Conservation (phyloP, 345 rosid genomes). For the Mercurialis annua region DNA sequence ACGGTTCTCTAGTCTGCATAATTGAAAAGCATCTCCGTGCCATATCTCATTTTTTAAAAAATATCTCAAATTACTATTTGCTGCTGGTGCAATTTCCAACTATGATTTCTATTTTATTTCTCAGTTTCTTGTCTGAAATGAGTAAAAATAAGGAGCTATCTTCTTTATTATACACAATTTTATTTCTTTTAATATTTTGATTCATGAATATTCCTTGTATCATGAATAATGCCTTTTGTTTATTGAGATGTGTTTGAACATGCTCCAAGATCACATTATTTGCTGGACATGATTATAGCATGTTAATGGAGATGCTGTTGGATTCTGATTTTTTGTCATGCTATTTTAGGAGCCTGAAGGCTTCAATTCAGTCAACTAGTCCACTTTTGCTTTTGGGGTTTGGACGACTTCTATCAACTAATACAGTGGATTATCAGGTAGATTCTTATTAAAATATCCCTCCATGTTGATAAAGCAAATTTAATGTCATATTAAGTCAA, state of each 20-base stretch:
- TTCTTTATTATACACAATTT: not conserved
- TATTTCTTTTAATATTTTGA: not conserved
- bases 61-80: not conserved
- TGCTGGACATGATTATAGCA: not conserved
- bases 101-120: not conserved
- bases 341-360: conserved; percentile 56
- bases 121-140: not conserved
- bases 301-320: not conserved
- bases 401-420: conserved; percentile 65
- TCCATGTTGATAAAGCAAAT: too few relatives aligned
- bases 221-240: not conserved
- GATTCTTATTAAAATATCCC: not conserved
- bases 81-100: not conserved
- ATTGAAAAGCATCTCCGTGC: not conserved
- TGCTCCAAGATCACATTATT: not conserved
- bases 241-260: not conserved
- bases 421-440: conserved; percentile 88
- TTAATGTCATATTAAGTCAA: not conserved
- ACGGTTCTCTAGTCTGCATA: not conserved
- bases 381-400: conserved; percentile 73
- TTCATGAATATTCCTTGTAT: not conserved
- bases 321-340: not conserved
- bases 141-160: not conserved
- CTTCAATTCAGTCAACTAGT: conserved; percentile 46
- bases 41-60: not conserved